Base-by-base conservation (phyloP, 2,329 filamentous ascomycete species). In the Apiospora kogelbergensis region DNA sequence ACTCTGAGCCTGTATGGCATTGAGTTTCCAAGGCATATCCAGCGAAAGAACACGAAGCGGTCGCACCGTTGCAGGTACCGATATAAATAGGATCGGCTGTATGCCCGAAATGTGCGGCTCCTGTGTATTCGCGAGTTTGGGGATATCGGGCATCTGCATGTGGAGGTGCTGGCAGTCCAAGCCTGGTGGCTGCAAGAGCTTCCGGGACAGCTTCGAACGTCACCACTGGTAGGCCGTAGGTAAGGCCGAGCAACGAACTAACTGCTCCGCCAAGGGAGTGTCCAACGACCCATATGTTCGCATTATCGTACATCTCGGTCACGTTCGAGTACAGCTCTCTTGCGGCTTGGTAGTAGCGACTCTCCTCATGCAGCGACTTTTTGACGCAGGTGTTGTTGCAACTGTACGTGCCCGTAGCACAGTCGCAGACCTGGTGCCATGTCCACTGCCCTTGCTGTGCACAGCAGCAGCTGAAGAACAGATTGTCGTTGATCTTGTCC, bases 401-500 rank as follows among this genome's bases (percentile, higher is more conserved):
- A 17, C 91, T 91, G 77, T 94, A 98, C 0, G 94, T 93, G 13
- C 90, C 89, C 1, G 92, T 93, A 71, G 94, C 93, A 78, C 96
- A 99, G 79, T 97, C 92, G 81, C 96, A 99, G 68, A 97, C 94
- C 78, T 97, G 92, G 70, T 93, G 91, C 91, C 94, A 98, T 20
- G 94, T 89, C 82, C 91, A 94, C 72, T 94, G 93, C 0, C 95
- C 94, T 75, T 97, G 95, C 81, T 98, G 94, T 4, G 90, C 96
- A 81, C 96, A 99, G 80, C 96, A 99, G 82, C 96, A 99, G 77
- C 95, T 97, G 82, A 98, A 98, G 81, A 97, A 97, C 11, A 99
- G 85, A 78, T 99, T 99, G 81, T 99, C 96, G 79, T 98, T 99
- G 76, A 95, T 85, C 83, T 99, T 99, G 82, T 99, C 96, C 74